Conservation (phyloP, 1,284 basidiomycete genomes). For the Microstroma glucosiphilum region DNA sequence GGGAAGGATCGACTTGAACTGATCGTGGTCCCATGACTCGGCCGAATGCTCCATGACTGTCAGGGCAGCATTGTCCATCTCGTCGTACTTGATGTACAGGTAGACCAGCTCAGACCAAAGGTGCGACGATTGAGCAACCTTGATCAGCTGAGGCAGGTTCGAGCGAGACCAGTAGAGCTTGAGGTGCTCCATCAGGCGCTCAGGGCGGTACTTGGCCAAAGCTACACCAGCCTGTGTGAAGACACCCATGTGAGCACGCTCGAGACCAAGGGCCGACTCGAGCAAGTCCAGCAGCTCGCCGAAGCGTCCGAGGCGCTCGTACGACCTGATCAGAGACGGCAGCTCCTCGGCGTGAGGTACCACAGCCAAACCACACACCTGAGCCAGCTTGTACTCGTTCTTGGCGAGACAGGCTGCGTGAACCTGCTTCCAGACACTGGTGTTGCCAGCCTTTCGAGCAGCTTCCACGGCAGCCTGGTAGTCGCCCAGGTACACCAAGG, state of each 20-base stretch:
- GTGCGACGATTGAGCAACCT: slow-evolving; percentile 89
- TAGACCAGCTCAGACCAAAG: slow-evolving; percentile 98
- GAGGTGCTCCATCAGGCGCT: slow-evolving; percentile 98
- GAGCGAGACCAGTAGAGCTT: slow-evolving; percentile 95
- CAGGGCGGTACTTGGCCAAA: slow-evolving; percentile 92
- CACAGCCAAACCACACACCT: slow-evolving; percentile 61
- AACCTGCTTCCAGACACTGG: slow-evolving; percentile 99
- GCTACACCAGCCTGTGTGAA: slow-evolving; percentile 92
- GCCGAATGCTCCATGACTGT: slow-evolving; percentile 96
- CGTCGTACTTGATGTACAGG: slow-evolving; percentile 95
- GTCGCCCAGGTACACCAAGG: slow-evolving; percentile 95
- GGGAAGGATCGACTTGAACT: slow-evolving; percentile 60
- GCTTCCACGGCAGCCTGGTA: slow-evolving; percentile 98
- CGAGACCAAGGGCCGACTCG: slow-evolving; percentile 84
- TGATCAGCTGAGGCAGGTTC: slow-evolving; percentile 93
- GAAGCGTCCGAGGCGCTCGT: slow-evolving; percentile 87
- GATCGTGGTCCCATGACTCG: slow-evolving; percentile 97
- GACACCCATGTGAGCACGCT: slow-evolving; percentile 79
- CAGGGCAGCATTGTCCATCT: slow-evolving; percentile 89
- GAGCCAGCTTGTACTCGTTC: slow-evolving; percentile 89
- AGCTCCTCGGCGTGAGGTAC: slow-evolving; percentile 72
- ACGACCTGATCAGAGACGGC: slow-evolving; percentile 69
- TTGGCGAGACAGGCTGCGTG: slow-evolving; percentile 98
- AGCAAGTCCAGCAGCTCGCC: slow-evolving; percentile 85
- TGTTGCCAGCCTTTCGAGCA: slow-evolving; percentile 96